These are phyloP conservation scores for Metschnikowia corniflorae DNA, from an alignment of 805 yeast species.

Conservation along the genomic window DNA sequence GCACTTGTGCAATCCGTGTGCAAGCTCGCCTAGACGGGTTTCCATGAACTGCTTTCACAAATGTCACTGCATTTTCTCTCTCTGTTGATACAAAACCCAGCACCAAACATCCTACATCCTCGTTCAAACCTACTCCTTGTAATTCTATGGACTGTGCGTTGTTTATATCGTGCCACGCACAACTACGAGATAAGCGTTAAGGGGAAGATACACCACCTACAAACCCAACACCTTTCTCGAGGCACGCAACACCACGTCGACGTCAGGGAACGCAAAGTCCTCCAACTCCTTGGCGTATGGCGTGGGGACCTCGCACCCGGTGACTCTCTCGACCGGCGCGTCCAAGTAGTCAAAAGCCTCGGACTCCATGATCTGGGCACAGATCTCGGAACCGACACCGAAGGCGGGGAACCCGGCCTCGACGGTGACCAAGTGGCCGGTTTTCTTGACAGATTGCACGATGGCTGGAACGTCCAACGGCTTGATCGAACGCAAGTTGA, in stretches of 20 bases:
- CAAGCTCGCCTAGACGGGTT: too few relatives aligned
- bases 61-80: too few relatives aligned
- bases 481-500: slow-evolving; percentile 94
- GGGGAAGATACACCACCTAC: slow-evolving; percentile 37
- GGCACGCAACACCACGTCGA: slow-evolving; percentile 84
- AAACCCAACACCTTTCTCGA: slow-evolving; percentile 74
- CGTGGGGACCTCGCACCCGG: slow-evolving; percentile 99
- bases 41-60: too few relatives aligned
- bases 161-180: too few relatives aligned
- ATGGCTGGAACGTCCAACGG: slow-evolving; percentile 91
- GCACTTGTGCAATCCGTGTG: too few relatives aligned
- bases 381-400: slow-evolving; percentile 97
- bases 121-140: too few relatives aligned
- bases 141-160: too few relatives aligned
- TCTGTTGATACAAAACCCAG: too few relatives aligned
- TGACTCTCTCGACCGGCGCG: slow-evolving; percentile 97
- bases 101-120: too few relatives aligned
- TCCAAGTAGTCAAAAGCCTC: slow-evolving; percentile 98
- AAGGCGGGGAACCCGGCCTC: slow-evolving; percentile 98
- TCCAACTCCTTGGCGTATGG: slow-evolving; percentile 96
- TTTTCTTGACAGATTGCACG: slow-evolving; percentile 86
- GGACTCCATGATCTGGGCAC: slow-evolving; percentile 97
- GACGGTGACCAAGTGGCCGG: slow-evolving; percentile 92
- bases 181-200: too few relatives aligned
- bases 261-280: slow-evolving; percentile 98